These are phyloP conservation scores for Eucalyptus polyanthemos DNA, from an alignment of 345 rosid genomes.

Conservation along the genomic window DNA sequence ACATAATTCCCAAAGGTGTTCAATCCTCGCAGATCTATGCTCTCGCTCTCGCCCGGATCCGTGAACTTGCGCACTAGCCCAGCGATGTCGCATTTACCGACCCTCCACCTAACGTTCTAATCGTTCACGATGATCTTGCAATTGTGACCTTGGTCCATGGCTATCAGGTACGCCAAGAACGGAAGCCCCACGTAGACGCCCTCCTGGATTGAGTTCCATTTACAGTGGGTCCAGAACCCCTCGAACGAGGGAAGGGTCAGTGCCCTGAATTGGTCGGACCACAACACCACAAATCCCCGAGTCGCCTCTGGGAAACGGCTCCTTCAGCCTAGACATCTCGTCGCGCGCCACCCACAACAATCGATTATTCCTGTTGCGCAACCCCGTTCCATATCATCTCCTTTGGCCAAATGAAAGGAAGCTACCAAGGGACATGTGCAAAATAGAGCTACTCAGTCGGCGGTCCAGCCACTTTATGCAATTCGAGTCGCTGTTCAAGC, in stretches of 20 bases:
- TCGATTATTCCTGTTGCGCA: slow-evolving; percentile 6
- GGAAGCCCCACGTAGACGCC: slow-evolving; percentile 23
- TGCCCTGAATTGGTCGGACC: slow-evolving; percentile 28
- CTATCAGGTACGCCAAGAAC: slow-evolving; percentile 18
- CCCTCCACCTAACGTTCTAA: slow-evolving; percentile 26
- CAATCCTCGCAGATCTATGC: neutral
- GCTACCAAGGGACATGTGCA: slow-evolving; percentile 32
- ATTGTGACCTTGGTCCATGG: slow-evolving; percentile 17
- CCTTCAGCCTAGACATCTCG: neutral
- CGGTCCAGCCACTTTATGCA: slow-evolving; percentile 12
- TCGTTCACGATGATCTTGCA: slow-evolving; percentile 16
- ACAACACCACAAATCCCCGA: slow-evolving; percentile 8
- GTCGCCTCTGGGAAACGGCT: neutral
- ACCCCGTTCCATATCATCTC: slow-evolving; percentile 12
- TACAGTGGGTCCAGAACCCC: slow-evolving; percentile 39
- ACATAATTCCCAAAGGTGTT: neutral
- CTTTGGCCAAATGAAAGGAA: slow-evolving; percentile 6
- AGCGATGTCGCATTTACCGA: slow-evolving; percentile 1
- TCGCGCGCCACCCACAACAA: slow-evolving; percentile 23
- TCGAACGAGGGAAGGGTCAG: slow-evolving; percentile 20
- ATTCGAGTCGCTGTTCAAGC: neutral
- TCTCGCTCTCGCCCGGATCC: slow-evolving; percentile 2
- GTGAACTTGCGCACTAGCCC: neutral
- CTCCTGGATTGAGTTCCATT: slow-evolving; percentile 23
- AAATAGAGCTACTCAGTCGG: slow-evolving; percentile 10